phyloP scores from a whole-genome alignment of 2,329 filamentous ascomycete genomes.

The Thelonectria rubi region DNA sequence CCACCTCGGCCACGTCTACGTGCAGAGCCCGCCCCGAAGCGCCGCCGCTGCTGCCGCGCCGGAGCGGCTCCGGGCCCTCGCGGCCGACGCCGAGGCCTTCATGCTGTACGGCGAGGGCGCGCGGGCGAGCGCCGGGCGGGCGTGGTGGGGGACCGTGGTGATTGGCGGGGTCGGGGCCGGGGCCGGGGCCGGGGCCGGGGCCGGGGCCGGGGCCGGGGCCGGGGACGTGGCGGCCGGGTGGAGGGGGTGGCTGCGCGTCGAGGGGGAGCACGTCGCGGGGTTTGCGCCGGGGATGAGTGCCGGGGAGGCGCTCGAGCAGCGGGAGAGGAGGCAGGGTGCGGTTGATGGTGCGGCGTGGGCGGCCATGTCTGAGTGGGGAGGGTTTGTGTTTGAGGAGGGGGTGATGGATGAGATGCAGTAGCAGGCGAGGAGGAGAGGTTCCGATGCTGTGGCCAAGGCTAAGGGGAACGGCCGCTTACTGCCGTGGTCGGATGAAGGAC shows the following conservation, averaged over 20 bases:
- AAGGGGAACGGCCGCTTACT: neutral
- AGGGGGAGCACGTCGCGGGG: slow-evolving; percentile 52
- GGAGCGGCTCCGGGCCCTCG: slow-evolving; percentile 46
- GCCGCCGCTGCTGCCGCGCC: slow-evolving; percentile 14
- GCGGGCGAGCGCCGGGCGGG: slow-evolving; percentile 54
- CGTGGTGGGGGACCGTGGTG: slow-evolving; percentile 68
- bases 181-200: too few relatives aligned
- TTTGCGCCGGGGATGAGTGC: slow-evolving; percentile 53
- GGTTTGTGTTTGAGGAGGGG: slow-evolving; percentile 52
- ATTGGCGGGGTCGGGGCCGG: slow-evolving; percentile 54
- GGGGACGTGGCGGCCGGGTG: slow-evolving; percentile 47
- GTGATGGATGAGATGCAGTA: slow-evolving; percentile 8
- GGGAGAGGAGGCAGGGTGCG: slow-evolving; percentile 49
- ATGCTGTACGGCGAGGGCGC: slow-evolving; percentile 59
- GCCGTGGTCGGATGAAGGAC: neutral
- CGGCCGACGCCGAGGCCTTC: slow-evolving; percentile 54
- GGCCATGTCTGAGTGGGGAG: slow-evolving; percentile 60
- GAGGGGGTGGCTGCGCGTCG: slow-evolving; percentile 63
- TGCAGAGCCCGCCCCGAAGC: slow-evolving; percentile 53
- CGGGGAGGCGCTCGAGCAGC: slow-evolving; percentile 56
- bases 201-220: slow-evolving; percentile 47
- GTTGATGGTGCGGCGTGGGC: slow-evolving; percentile 58
- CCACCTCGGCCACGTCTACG: slow-evolving; percentile 61
- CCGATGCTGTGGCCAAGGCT: neutral
- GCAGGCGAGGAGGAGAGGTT: slow-evolving; percentile 1